phyloP scores from a whole-genome alignment of 129 eudicot genomes.

The Arctium lappa region DNA sequence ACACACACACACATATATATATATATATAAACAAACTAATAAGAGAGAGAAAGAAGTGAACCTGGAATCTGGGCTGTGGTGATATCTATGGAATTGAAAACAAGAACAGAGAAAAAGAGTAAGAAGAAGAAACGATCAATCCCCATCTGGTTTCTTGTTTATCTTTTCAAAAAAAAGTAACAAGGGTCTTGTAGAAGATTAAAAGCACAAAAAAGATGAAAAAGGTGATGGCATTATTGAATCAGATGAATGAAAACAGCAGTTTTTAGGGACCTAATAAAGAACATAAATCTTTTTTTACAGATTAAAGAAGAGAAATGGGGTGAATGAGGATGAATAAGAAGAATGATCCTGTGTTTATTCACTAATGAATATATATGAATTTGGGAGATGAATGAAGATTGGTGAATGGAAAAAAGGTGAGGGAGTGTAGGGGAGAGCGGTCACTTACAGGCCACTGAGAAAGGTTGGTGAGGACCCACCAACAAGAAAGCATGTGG shows the following conservation, averaged over 20 bases:
- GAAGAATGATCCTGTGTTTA: slow-evolving; percentile 1
- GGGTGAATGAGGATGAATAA: slow-evolving; percentile 1
- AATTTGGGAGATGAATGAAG: not conserved
- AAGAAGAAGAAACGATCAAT: slow-evolving; percentile 18
- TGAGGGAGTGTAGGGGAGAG: not conserved
- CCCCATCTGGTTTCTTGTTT: slow-evolving; percentile 46
- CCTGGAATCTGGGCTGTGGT: slow-evolving; percentile 77
- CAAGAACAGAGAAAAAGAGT: slow-evolving; percentile 26
- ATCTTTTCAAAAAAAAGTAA: not conserved
- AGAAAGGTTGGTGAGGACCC: slow-evolving; percentile 27
- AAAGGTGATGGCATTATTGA: slow-evolving; percentile 30
- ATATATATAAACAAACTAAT: not conserved
- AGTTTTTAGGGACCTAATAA: not conserved
- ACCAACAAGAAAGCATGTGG: slow-evolving; percentile 16
- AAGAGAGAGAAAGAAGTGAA: slow-evolving; percentile 14
- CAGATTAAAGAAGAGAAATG: slow-evolving; percentile 1
- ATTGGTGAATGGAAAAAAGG: slow-evolving; percentile 5
- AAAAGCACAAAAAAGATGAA: slow-evolving; percentile 34
- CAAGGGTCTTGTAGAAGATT: slow-evolving; percentile 21
- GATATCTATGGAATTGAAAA: slow-evolving; percentile 35
- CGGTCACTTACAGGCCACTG: slow-evolving; percentile 19
- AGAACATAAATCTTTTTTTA: not conserved
- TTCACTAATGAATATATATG: not conserved
- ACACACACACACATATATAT: not conserved
- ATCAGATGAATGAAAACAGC: slow-evolving; percentile 1